A percentile compares a stretch with the other conserved stretches of the same genome.
phyloP scores from a whole-genome alignment of 192 early-diverging fungal genomes.

The Umbelopsis vinacea region DNA sequence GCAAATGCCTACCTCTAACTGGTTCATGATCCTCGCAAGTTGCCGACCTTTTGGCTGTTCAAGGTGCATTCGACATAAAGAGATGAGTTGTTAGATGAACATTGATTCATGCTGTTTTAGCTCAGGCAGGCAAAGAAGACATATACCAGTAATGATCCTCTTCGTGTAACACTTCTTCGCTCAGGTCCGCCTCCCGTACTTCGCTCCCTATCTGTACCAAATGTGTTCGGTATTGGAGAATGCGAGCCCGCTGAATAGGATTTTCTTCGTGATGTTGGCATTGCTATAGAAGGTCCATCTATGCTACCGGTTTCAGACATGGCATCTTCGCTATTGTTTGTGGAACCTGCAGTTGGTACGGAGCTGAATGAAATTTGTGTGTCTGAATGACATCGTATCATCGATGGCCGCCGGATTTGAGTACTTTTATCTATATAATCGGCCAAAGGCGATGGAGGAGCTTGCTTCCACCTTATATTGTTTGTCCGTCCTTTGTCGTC shows the following conservation, averaged over 20 bases:
- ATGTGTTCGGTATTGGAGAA: background rate
- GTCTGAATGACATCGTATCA: conserved; percentile 2
- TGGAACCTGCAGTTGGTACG: background rate
- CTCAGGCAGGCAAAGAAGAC: background rate
- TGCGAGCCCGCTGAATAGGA: conserved; percentile 9
- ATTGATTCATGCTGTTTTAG: too few species aligned
- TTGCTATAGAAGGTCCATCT: background rate
- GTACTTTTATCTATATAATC: background rate
- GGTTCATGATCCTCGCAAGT: conserved; percentile 29
- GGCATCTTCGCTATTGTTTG: conserved; percentile 4
- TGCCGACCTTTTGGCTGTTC: conserved; percentile 33
- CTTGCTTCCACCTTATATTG: background rate
- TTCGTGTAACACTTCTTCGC: conserved; percentile 27
- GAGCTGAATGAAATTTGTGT: conserved; percentile 13
- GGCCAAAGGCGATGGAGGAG: background rate
- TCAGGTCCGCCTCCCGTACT: conserved; percentile 26
- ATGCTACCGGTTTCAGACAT: conserved; percentile 11
- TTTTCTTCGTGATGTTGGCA: background rate
- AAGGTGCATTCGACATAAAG: background rate
- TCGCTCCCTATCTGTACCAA: background rate
- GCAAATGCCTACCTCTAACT: conserved; percentile 24
- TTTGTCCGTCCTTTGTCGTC: conserved; percentile 23
- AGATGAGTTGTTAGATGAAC: too few species aligned
- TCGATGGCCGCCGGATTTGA: background rate
- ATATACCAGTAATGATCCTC: conserved; percentile 35